Evolutionary conservation across 139 green algal species (phyloP).

Genomic region (Chlamydomonas incerta): DNA sequence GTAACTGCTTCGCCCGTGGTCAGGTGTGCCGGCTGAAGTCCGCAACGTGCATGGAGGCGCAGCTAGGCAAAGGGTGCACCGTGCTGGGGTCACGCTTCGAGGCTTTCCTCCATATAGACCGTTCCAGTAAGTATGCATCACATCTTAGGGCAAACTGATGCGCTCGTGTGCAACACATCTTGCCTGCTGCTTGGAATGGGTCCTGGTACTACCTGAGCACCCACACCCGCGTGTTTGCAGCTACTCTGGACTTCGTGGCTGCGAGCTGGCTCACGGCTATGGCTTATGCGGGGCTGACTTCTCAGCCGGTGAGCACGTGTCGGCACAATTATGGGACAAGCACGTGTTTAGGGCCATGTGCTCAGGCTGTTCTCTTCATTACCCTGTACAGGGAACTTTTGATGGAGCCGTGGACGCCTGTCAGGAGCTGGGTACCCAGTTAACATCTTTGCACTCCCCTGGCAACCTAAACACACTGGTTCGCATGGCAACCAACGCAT

Average conservation of each 20-base stretch:
- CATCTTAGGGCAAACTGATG: too few relatives aligned
- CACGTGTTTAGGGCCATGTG: too few relatives aligned
- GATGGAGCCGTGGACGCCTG: not conserved
- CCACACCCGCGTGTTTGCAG: too few relatives aligned
- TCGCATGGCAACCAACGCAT: not conserved
- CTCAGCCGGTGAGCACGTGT: not conserved
- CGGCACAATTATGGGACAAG: too few relatives aligned
- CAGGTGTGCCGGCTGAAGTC: not conserved
- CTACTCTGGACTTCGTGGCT: not conserved
- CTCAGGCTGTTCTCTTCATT: too few relatives aligned
- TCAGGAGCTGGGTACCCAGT: too few relatives aligned
- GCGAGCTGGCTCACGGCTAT: not conserved
- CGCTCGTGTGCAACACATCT: too few relatives aligned
- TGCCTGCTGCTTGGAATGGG: too few relatives aligned
- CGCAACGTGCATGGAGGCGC: not conserved
- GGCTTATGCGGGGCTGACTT: not conserved
- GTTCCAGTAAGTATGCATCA: not conserved
- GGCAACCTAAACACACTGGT: not conserved
- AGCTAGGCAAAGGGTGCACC: not conserved
- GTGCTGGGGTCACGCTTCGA: not conserved
- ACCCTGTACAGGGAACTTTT: not conserved
- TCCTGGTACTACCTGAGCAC: too few relatives aligned
- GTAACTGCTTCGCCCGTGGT: too few relatives aligned
- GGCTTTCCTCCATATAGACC: not conserved
- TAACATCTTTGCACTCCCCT: not conserved